Percentiles rank a stretch among this genome's conserved stretches.
These are phyloP conservation scores for Kodamaea ohmeri DNA, from an alignment of 1,139 yeast genomes.

Conservation along the genomic window DNA sequence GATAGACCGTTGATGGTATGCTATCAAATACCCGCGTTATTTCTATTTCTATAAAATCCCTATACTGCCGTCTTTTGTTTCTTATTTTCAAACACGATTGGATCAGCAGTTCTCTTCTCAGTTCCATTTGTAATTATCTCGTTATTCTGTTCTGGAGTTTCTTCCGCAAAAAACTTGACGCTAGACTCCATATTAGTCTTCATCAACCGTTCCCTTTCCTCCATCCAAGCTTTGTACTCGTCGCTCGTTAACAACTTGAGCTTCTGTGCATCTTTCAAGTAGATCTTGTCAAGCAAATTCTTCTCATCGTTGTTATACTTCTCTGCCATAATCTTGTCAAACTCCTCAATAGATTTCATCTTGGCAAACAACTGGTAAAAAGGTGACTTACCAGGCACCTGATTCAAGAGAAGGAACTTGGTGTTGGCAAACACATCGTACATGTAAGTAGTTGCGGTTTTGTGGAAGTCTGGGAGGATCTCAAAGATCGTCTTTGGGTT, in stretches of 20 bases:
- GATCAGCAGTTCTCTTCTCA: constrained; percentile 2
- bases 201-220: constrained; percentile 14
- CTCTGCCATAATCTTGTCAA: constrained; percentile 28
- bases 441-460: constrained; percentile 41
- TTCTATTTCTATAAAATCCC: not conserved
- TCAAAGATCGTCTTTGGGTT: constrained; percentile 54
- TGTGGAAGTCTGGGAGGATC: constrained; percentile 54
- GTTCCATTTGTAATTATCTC: not conserved
- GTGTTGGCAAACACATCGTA: constrained; percentile 53
- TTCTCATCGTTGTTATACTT: constrained; percentile 29
- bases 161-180: constrained; percentile 6
- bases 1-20: too few relatives aligned
- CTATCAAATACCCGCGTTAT: too few relatives aligned
- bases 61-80: constrained; percentile 5
- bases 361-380: constrained; percentile 58
- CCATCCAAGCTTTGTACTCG: constrained; percentile 20
- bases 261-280: constrained; percentile 35
- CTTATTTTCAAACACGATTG: not conserved
- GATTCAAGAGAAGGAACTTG: constrained; percentile 74
- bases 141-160: not conserved
- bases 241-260: constrained; percentile 23
- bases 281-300: constrained; percentile 30
- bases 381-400: constrained; percentile 74
- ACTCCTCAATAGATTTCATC: constrained; percentile 54
- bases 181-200: constrained; percentile 10